A percentile compares a stretch with the other conserved stretches of the same genome.
Conservation (phyloP, 176 grass and related monocot genomes). For the Rhynchospora breviuscula region DNA sequence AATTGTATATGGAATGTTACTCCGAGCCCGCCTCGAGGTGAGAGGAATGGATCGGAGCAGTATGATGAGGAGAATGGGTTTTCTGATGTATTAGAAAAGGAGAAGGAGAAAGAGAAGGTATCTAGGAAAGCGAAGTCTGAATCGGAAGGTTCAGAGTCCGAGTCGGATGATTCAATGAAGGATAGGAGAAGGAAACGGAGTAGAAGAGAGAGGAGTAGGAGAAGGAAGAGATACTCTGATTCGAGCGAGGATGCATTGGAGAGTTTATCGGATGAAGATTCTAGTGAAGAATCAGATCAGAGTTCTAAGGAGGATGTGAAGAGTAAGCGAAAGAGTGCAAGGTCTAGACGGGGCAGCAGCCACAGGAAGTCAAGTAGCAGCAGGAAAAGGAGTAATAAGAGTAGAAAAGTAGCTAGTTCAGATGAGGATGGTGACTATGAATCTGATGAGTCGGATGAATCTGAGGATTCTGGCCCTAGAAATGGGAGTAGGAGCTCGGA, state of each 20-base stretch:
- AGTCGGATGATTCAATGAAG: conserved; percentile 38
- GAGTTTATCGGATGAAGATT: conserved; percentile 26
- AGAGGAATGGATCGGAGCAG: conserved; percentile 28
- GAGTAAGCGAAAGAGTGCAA: conserved; percentile 34
- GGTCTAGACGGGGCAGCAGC: conserved; percentile 19
- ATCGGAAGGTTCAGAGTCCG: conserved; percentile 30
- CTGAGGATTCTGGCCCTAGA: conserved; percentile 18
- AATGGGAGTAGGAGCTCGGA: not conserved
- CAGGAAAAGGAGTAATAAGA: conserved; percentile 41
- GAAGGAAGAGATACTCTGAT: conserved; percentile 33
- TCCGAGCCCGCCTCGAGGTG: conserved; percentile 54
- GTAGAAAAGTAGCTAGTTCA: conserved; percentile 27
- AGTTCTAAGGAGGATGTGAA: conserved; percentile 46
- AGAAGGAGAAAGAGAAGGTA: conserved; percentile 25
- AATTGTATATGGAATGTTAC: conserved; percentile 69
- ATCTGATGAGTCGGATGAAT: conserved; percentile 29
- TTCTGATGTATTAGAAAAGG: conserved; percentile 30
- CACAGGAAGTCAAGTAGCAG: conserved; percentile 43
- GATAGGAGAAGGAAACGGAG: conserved; percentile 40
- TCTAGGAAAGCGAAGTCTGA: conserved; percentile 37
- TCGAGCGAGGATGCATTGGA: conserved; percentile 30
- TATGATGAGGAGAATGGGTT: conserved; percentile 21
- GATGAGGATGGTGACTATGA: conserved; percentile 32
- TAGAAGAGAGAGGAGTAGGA: conserved; percentile 33
- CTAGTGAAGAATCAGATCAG: conserved; percentile 37